Evolutionary conservation across 257 asterid species (phyloP).

Genomic region (Gynochthodes officinalis): DNA sequence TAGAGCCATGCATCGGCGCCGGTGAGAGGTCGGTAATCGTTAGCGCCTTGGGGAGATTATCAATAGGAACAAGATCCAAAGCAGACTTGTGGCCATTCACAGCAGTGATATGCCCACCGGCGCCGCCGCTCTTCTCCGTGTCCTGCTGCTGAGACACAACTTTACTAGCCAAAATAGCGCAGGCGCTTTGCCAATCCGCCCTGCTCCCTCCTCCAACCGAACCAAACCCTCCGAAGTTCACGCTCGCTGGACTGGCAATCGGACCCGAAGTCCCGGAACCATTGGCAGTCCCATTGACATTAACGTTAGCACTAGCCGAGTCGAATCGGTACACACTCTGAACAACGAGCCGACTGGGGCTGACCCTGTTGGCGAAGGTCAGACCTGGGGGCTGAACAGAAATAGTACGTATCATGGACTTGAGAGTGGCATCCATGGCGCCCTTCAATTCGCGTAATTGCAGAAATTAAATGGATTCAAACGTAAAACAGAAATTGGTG

Average conservation of each 20-base stretch:
- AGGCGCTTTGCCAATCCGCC: constrained; percentile 93
- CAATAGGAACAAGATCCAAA: constrained; percentile 56
- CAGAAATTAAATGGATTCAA: background rate
- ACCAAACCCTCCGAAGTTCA: constrained; percentile 29
- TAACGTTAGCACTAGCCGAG: constrained; percentile 21
- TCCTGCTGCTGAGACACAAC: constrained; percentile 79
- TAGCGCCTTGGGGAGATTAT: constrained; percentile 50
- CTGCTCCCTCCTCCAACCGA: constrained; percentile 50
- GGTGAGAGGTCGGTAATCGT: constrained; percentile 66
- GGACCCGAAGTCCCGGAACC: constrained; percentile 8
- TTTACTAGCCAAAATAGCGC: constrained; percentile 84
- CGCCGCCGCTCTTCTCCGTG: constrained; percentile 44
- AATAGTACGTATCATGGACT: constrained; percentile 30
- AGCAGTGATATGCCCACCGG: constrained; percentile 51
- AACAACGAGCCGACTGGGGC: constrained; percentile 15
- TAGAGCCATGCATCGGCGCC: constrained; percentile 74
- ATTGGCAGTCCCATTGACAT: background rate
- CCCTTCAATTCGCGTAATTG: background rate
- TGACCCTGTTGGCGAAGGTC: constrained; percentile 19
- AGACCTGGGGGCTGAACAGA: constrained; percentile 15
- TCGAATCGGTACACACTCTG: constrained; percentile 2
- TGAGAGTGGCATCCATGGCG: constrained; percentile 33
- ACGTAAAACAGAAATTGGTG: background rate
- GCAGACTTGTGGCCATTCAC: constrained; percentile 61
- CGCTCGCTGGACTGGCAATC: constrained; percentile 9